A percentile compares a stretch with the other conserved stretches of the same genome.
Conservation (phyloP, 176 grass and related monocot genomes). For the Oryza australiensis region DNA sequence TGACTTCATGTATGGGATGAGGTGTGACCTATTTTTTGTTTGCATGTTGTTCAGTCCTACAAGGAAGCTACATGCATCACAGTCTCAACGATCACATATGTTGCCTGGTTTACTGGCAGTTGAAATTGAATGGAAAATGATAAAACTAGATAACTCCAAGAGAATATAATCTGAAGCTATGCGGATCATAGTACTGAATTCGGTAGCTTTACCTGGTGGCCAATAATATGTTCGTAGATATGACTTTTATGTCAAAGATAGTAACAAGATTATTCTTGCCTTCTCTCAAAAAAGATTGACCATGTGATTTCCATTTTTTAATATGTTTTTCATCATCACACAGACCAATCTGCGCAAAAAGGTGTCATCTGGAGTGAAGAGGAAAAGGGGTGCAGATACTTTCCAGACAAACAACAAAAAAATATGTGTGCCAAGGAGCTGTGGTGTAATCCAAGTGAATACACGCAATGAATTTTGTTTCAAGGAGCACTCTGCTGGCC, state of each 20-base stretch:
- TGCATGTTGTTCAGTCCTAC: no score
- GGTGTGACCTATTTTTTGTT: not conserved
- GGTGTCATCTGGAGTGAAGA: slow-evolving; percentile 34
- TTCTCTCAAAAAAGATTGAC: not conserved
- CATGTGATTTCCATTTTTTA: not conserved
- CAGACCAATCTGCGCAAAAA: slow-evolving; percentile 12
- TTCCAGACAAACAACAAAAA: slow-evolving; percentile 6
- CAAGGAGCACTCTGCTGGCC: not conserved
- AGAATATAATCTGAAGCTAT: not conserved
- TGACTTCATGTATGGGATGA: not conserved
- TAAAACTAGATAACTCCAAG: not conserved
- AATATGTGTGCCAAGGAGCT: not conserved
- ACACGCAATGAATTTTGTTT: not conserved
- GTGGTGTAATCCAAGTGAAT: not conserved
- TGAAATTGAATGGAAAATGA: not conserved
- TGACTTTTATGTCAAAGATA: not conserved
- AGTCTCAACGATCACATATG: not conserved
- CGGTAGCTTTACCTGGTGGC: not conserved
- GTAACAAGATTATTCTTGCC: not conserved
- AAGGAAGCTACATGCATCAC: no score
- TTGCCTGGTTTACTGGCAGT: not conserved
- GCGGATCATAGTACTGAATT: not conserved
- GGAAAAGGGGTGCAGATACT: slow-evolving; percentile 32
- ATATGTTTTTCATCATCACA: not conserved
- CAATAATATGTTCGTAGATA: not conserved